Conservation (phyloP, 2,329 filamentous ascomycete genomes). For the Epichloe sibirici region DNA sequence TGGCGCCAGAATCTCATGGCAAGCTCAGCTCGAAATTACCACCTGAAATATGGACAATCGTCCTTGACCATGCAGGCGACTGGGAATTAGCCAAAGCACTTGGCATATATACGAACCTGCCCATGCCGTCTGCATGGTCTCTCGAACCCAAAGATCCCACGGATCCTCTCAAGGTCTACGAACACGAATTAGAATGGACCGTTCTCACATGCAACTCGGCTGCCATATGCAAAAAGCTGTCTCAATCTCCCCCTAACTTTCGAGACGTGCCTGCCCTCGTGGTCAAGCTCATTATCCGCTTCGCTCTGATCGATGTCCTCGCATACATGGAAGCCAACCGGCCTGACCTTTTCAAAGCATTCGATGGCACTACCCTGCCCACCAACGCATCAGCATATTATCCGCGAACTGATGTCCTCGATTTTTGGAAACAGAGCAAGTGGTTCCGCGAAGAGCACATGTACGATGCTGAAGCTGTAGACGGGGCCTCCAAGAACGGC, state of each 20-base stretch:
- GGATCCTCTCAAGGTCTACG: conserved; percentile 57
- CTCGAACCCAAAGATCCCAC: conserved; percentile 44
- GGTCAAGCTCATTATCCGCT: conserved; percentile 84
- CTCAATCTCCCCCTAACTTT: conserved; percentile 57
- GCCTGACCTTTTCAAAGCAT: conserved; percentile 69
- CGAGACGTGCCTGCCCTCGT: conserved; percentile 64
- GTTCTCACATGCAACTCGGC: conserved; percentile 61
- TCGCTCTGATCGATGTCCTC: conserved; percentile 69
- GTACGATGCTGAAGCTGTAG: conserved; percentile 73
- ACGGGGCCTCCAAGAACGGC: conserved; percentile 76
- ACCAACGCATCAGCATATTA: conserved; percentile 84
- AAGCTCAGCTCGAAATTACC: conserved; percentile 45
- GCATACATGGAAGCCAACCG: conserved; percentile 51
- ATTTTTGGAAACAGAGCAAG: conserved; percentile 80
- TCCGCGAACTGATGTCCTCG: conserved; percentile 69
- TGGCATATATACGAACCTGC: conserved; percentile 66
- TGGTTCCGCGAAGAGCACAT: conserved; percentile 70
- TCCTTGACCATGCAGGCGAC: conserved; percentile 73
- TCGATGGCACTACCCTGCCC: conserved; percentile 73
- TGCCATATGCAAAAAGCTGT: conserved; percentile 63
- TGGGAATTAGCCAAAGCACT: conserved; percentile 83
- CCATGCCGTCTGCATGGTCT: conserved; percentile 59
- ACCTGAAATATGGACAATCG: conserved; percentile 78
- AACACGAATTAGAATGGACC: conserved; percentile 73
- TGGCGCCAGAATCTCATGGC: conserved; percentile 21